phyloP scores from a whole-genome alignment of 140 eudicot species.

The Artemisia princeps region DNA sequence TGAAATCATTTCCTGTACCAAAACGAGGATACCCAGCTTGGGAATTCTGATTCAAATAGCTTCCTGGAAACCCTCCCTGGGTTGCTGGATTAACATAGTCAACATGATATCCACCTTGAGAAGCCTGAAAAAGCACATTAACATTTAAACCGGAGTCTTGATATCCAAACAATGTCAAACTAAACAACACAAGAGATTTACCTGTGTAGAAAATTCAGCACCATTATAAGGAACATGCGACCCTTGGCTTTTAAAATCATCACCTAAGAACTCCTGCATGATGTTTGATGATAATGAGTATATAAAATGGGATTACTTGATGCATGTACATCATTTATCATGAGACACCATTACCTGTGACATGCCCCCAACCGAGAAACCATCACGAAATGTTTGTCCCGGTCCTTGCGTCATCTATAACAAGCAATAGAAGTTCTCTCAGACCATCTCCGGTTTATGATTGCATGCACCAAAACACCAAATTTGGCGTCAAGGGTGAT shows the following conservation, averaged over 20 bases:
- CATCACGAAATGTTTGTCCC: slow-evolving; percentile 76
- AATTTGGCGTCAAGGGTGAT: too few species aligned
- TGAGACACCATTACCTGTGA: slow-evolving; percentile 57
- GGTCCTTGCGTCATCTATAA: slow-evolving; percentile 78
- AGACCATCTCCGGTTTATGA: too few species aligned
- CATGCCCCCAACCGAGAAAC: slow-evolving; percentile 92
- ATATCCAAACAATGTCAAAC: too few species aligned
- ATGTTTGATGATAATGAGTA: background rate
- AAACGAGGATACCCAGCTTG: slow-evolving; percentile 93
- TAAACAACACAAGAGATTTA: slow-evolving; percentile 15
- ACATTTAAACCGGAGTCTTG: background rate
- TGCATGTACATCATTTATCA: too few species aligned
- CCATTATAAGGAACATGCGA: slow-evolving; percentile 93
- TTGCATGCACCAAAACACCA: too few species aligned
- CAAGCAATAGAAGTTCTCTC: slow-evolving; percentile 1
- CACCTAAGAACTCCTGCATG: slow-evolving; percentile 83
- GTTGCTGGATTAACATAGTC: slow-evolving; percentile 57
- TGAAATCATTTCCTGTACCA: slow-evolving; percentile 83
- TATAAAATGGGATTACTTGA: background rate
- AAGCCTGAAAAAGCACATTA: slow-evolving; percentile 50
- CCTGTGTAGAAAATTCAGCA: slow-evolving; percentile 97
- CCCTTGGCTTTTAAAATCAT: slow-evolving; percentile 98
- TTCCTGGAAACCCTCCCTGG: slow-evolving; percentile 84
- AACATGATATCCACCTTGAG: slow-evolving; percentile 87
- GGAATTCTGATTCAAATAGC: slow-evolving; percentile 80